phyloP scores from a whole-genome alignment of 1,284 basidiomycete species.

The Cryptococcus depauperatus region DNA sequence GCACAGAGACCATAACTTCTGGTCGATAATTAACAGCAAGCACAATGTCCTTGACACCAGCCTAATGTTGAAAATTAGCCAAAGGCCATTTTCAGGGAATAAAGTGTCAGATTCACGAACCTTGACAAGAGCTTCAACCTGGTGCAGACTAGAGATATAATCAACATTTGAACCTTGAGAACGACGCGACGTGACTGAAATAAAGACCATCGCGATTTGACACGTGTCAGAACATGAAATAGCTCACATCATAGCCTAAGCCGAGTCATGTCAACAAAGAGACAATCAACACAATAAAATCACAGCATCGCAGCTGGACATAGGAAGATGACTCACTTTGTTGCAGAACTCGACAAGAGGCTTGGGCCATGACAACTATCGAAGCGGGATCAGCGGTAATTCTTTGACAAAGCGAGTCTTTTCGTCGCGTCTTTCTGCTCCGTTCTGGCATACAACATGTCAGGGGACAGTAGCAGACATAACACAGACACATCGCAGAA shows the following conservation, averaged over 20 bases:
- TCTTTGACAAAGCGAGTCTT: too few species aligned
- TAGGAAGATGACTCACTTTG: slow-evolving; percentile 40
- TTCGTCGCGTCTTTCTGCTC: neutral
- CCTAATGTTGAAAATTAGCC: slow-evolving; percentile 33
- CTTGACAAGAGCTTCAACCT: slow-evolving; percentile 51
- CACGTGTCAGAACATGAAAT: slow-evolving; percentile 1
- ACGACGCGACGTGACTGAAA: neutral
- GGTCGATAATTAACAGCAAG: slow-evolving; percentile 52
- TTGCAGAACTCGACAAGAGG: slow-evolving; percentile 51
- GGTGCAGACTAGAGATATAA: slow-evolving; percentile 44
- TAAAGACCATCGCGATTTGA: neutral
- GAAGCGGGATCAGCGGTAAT: slow-evolving; percentile 7
- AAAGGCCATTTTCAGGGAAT: neutral
- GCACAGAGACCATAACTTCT: slow-evolving; percentile 51
- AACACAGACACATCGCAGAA: neutral
- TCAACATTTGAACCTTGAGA: neutral
- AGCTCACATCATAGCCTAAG: slow-evolving; percentile 45
- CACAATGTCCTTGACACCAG: slow-evolving; percentile 52
- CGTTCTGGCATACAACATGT: neutral
- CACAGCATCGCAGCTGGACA: neutral
- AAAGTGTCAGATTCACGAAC: slow-evolving; percentile 22
- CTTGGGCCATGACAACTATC: slow-evolving; percentile 47
- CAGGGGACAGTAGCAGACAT: neutral
- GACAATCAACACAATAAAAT: too few species aligned
- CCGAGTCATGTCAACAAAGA: too few species aligned